phyloP scores from a whole-genome alignment of 345 rosid species.

The Sonneratia caseolaris region DNA sequence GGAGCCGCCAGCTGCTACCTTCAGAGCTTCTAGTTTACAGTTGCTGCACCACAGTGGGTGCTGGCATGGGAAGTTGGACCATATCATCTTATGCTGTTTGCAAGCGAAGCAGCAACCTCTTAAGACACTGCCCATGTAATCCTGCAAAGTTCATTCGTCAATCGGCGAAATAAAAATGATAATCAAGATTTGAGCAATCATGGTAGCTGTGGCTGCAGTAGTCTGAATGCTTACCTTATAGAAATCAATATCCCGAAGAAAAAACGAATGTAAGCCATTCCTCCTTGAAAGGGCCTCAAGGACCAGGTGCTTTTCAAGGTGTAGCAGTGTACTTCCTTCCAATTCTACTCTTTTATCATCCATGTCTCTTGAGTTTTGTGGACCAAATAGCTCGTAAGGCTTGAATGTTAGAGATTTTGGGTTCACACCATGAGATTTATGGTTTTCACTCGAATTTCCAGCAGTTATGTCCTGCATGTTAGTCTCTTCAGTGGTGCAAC shows the following conservation, averaged over 20 bases:
- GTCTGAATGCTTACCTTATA: conserved; percentile 37
- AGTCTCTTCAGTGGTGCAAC: conserved; percentile 6
- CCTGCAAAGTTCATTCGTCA: conserved; percentile 20
- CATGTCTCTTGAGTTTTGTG: background rate
- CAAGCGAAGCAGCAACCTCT: conserved; percentile 59
- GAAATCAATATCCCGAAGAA: conserved; percentile 71
- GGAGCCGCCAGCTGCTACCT: conserved; percentile 20
- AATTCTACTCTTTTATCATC: background rate
- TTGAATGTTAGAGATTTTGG: background rate
- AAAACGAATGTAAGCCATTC: conserved; percentile 36
- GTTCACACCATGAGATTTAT: background rate
- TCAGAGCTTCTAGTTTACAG: conserved; percentile 32
- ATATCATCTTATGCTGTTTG: conserved; percentile 29
- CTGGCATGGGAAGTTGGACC: conserved; percentile 64
- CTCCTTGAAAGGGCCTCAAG: conserved; percentile 38
- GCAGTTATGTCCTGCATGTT: background rate
- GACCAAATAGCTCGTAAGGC: conserved; percentile 2
- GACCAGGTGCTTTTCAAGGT: conserved; percentile 36
- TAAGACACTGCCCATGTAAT: conserved; percentile 25
- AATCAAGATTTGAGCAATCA: background rate
- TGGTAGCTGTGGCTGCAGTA: background rate
- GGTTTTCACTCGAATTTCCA: background rate
- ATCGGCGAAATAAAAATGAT: background rate
- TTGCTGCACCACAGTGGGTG: conserved; percentile 66
- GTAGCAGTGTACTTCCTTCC: background rate